Evolutionary conservation across 495 filamentous ascomycete genomes (phyloP), one percentile per base, ranked within the genome.

Genomic region (Xylaria palmicola): DNA sequence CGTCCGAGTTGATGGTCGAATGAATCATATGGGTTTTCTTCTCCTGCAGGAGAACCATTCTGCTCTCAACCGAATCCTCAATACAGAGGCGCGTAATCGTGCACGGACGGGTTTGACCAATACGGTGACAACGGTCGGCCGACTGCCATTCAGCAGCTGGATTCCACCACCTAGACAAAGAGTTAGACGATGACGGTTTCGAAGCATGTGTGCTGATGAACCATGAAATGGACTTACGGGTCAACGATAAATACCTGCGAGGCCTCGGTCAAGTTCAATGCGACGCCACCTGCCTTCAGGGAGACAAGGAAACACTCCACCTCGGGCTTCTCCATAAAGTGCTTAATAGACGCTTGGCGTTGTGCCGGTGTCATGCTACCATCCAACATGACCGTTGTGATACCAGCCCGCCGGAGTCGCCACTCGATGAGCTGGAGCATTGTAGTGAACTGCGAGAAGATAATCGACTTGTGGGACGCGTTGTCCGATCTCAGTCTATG

Each of bases 361-460:
- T 96, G 92, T 4, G 89, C 84, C 6, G 94, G 94, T 17, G 90
- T 91, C 94, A 98, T 98, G 70, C 85, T 91, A 10, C 94, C 94
- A 65, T 97, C 92, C 8, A 97, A 83, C 91, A 97, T 97, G 63
- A 97, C 94, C 0, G 93, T 97, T 30, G 93, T 96, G 75, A 98
- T 96, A 2, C 94, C 94, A 3, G 93, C 94, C 57, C 93, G 88
- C 24, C 90, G 89, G 54, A 98, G 85, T 34, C 94, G 89, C 94
- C 94, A 98, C 75, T 97, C 93, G 34, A 98, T 90, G 56, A 97
- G 86, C 74, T 97, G 90, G 48, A 98, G 85, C 94, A 98, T 97
- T 6, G 91, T 92, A 2, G 94, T 98, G 72, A 98, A 98, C 63
- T 97, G 90, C 3, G 90, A 95, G 74, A 98, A 98, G 59, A 98